These are phyloP conservation scores for Durotheca rogersii DNA, from an alignment of 495 filamentous ascomycete genomes.

Conservation along the genomic window DNA sequence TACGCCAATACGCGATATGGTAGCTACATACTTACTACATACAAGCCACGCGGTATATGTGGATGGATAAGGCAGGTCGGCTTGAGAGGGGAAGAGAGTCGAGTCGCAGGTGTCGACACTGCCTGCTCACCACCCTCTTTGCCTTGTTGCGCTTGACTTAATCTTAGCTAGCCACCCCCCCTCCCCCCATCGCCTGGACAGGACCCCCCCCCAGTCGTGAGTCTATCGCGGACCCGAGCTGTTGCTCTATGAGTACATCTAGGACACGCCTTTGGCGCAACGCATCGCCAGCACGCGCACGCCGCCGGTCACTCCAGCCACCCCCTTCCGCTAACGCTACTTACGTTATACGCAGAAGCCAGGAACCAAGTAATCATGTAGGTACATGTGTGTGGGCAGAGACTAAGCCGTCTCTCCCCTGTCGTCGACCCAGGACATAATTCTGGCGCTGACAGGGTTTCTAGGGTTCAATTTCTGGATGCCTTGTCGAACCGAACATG, in stretches of 20 bases:
- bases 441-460: conserved; percentile 11
- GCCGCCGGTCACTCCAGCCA: conserved; percentile 19
- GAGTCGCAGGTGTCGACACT: conserved; percentile 29
- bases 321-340: conserved; percentile 8
- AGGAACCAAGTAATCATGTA: conserved; percentile 26
- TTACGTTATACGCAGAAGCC: conserved; percentile 29
- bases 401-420: conserved; percentile 20
- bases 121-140: conserved; percentile 29
- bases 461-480: conserved; percentile 29
- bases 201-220: conserved; percentile 2
- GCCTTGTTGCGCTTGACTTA: conserved; percentile 23
- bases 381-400: too few relatives aligned
- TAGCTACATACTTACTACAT: too few relatives aligned
- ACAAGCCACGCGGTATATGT: conserved; percentile 12
- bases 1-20: conserved; percentile 15
- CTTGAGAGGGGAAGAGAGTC: conserved; percentile 6
- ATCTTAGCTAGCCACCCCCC: conserved; percentile 13
- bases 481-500: conserved; percentile 28
- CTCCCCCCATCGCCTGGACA: neutral
- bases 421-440: conserved; percentile 18
- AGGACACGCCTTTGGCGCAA: conserved; percentile 27
- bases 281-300: conserved; percentile 10
- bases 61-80: conserved; percentile 32
- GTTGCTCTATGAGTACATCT: conserved; percentile 1
- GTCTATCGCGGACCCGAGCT: conserved; percentile 17